Evolutionary conservation across 305 asterid species (phyloP).

Genomic region (Solanum chacoense): DNA sequence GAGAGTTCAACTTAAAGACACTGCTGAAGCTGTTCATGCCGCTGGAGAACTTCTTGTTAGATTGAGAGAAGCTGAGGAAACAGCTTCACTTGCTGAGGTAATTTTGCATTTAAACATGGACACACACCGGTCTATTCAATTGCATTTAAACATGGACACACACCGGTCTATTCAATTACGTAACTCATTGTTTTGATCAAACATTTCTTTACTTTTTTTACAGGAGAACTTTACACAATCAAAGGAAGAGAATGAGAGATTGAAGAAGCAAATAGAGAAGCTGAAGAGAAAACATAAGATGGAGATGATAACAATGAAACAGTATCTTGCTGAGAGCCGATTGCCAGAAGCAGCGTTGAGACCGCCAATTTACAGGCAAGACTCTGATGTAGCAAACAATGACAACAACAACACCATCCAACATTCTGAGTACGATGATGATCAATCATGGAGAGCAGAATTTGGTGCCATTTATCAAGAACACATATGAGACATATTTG

Average conservation of each 20-base stretch:
- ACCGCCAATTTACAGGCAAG: conserved; percentile 39
- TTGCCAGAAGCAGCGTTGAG: conserved; percentile 81
- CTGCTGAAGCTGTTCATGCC: conserved; percentile 94
- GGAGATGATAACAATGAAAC: conserved; percentile 94
- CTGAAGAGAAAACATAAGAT: conserved; percentile 86
- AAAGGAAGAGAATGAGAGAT: conserved; percentile 69
- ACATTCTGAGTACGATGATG: conserved; percentile 45
- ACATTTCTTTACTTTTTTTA: background rate
- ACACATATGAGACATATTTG: conserved; percentile 4
- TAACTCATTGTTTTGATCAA: background rate
- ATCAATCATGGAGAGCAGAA: conserved; percentile 96
- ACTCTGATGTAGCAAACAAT: conserved; percentile 26
- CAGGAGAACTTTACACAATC: conserved; percentile 49
- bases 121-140: background rate
- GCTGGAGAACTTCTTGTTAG: conserved; percentile 89
- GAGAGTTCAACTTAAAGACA: conserved; percentile 71
- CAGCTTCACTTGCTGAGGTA: conserved; percentile 81
- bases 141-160: background rate
- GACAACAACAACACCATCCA: conserved; percentile 18
- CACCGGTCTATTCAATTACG: background rate
- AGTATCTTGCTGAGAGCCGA: conserved; percentile 81
- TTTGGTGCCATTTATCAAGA: conserved; percentile 95
- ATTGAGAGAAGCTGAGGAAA: conserved; percentile 84
- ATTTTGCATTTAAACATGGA: background rate
- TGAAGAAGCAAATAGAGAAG: conserved; percentile 67